phyloP scores from a whole-genome alignment of 495 filamentous ascomycete species.

The Xylaria cubensis region DNA sequence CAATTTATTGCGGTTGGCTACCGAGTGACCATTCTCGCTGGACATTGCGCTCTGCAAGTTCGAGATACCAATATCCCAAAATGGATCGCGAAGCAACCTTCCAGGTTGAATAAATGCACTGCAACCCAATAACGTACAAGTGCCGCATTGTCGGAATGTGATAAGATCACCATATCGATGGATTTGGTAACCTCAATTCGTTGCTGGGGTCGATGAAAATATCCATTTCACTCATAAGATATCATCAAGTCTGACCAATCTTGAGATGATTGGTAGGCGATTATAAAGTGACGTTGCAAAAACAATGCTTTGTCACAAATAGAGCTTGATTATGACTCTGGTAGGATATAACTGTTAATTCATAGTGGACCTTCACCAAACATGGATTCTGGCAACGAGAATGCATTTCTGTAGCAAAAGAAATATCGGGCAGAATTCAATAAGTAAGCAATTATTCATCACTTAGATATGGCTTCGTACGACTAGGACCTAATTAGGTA shows the following conservation, averaged over 20 bases:
- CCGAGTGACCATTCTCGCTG: background rate
- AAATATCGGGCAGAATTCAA: background rate
- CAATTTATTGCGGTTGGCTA: background rate
- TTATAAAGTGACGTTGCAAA: background rate
- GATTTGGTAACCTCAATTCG: background rate
- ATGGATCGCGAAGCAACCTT: background rate
- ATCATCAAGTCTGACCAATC: background rate
- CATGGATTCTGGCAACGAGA: background rate
- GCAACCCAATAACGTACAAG: conserved; percentile 7
- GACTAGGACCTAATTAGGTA: background rate
- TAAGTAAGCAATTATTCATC: conserved; percentile 28
- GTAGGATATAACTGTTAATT: background rate
- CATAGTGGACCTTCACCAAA: background rate
- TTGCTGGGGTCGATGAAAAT: background rate
- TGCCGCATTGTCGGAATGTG: background rate
- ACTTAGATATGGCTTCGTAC: background rate
- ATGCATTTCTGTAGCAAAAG: background rate
- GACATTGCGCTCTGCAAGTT: background rate
- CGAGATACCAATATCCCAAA: background rate
- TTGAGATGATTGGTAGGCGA: background rate
- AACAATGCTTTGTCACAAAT: conserved; percentile 18
- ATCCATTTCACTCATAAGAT: background rate
- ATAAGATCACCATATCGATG: background rate
- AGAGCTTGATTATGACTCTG: conserved; percentile 11
- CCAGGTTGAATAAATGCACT: background rate